Evolutionary conservation across 2,329 filamentous ascomycete genomes (phyloP), one percentile per base, ranked within the genome.

Genomic region (Penicillium aurantiogriseum): DNA sequence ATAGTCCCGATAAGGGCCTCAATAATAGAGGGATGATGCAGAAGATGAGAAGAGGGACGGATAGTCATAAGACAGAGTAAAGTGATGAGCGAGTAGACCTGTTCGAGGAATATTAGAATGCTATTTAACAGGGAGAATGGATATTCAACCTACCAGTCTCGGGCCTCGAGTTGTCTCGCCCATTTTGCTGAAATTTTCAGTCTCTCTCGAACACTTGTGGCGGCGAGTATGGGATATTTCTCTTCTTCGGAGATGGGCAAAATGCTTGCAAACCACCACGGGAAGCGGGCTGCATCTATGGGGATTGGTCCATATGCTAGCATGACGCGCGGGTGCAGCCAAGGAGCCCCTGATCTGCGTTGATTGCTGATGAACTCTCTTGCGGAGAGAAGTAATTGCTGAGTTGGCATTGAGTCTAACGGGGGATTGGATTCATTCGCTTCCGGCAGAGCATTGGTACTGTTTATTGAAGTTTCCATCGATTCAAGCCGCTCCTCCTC

Each of bases 241-340:
- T 94, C 88, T 29, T 85, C 78, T 27, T 94, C 89, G 15, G 84
- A 82, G 38, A 94, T 86, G 0, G 91, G 91, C 13, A 96, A 75
- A 21, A 94, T 86, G 68, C 86, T 90, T 10, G 89, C 92, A 64
- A 96, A 88, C 92, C 92, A 97, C 82, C 92, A 96, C 0, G 92
- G 90, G 64, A 96, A 94, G 1, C 85, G 73, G 3, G 87, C 87
- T 0, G 91, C 87, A 67, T 96, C 90, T 17, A 84, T 79, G 0
- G 91, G 92, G 21, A 88, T 88, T 57, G 89, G 85, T 13, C 92
- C 92, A 63, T 93, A 94, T 6, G 89, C 86, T 33, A 85, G 77
- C 31, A 92, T 77, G 35, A 92, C 87, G 9, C 88, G 84, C 40
- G 86, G 82, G 54, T 89, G 85, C 29, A 95, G 78, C 91, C 91